Percentiles rank a stretch among this genome's conserved stretches.
Conservation (phyloP, 257 asterid genomes). For the Solanum clarkiae region DNA sequence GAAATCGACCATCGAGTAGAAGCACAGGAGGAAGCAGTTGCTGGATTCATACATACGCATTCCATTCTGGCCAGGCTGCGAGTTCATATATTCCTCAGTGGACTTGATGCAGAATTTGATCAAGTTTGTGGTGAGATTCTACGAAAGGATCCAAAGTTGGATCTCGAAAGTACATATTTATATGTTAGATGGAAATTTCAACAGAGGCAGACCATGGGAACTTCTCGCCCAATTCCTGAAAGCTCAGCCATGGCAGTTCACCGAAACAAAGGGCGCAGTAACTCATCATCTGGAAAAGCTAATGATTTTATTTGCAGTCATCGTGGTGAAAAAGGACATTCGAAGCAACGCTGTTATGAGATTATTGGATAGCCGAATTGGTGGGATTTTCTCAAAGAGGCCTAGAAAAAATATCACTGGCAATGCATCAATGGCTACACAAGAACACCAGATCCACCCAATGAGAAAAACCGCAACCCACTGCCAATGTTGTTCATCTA, state of each 20-base stretch:
- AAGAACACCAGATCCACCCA: background rate
- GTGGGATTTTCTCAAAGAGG: background rate
- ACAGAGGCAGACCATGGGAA: background rate
- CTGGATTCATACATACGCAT: background rate
- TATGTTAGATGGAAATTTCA: background rate
- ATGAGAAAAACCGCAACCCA: background rate
- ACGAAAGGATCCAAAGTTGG: background rate
- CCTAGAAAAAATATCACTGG: background rate
- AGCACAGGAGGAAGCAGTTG: background rate
- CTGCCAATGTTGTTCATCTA: background rate
- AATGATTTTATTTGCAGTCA: background rate
- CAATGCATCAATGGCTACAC: background rate
- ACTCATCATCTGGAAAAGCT: background rate
- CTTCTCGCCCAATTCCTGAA: background rate
- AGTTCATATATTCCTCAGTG: background rate
- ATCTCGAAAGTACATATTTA: background rate
- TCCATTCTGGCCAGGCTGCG: background rate
- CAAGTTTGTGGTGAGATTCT: background rate
- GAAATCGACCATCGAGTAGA: background rate
- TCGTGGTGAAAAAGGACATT: background rate
- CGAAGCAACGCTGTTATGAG: background rate
- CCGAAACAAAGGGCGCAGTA: background rate
- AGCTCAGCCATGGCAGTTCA: background rate
- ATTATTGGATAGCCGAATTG: accelerated
- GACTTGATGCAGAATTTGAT: background rate